Evolutionary conservation across 2,329 filamentous ascomycete species (phyloP), one percentile per base, ranked within the genome.

Genomic region (Pseudocercospora ulei): DNA sequence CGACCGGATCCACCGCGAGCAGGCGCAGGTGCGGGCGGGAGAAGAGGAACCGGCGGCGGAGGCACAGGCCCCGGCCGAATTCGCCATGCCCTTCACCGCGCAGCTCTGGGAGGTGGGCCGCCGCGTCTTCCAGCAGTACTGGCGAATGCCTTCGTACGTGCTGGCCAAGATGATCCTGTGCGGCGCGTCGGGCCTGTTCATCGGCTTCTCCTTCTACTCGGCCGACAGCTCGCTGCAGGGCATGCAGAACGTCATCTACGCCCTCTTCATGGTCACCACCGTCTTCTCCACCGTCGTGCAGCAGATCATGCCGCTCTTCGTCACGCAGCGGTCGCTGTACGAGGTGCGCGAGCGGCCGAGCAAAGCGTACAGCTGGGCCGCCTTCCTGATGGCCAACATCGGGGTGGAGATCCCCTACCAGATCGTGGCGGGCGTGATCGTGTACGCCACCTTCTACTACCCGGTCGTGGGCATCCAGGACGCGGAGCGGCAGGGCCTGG

Each of bases 121-220:
- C 49, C 83, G 86, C 54, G 80, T 90, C 16, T 90, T 90, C 68
- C 75, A 87, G 57, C 85, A 93, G 60, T 92, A 90, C 71, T 93
- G 86, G 85, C 81, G 86, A 44, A 87, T 79, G 0, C 86, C 86
- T 0, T 73, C 78, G 3, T 93, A 93, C 66, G 87, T 94, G 61
- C 92, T 88, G 66, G 79, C 82, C 54, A 93, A 93, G 68, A 59
- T 70, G 0, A 66, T 71, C 1, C 76, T 92, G 11, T 84, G 78
- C 56, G 64, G 72, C 14, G 62, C 77, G 9, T 70, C 71, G 48
- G 68, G 78, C 3, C 70, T 92, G 7, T 92, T 88, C 60, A 82
- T 90, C 53, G 84, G 83, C 18, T 85, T 88, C 53, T 83, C 83
- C 26, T 85, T 56, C 42, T 78, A 80, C 37, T 39, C 45, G 8